Evolutionary conservation across 805 yeast genomes (phyloP).

Genomic region (Candida morakotiae): DNA sequence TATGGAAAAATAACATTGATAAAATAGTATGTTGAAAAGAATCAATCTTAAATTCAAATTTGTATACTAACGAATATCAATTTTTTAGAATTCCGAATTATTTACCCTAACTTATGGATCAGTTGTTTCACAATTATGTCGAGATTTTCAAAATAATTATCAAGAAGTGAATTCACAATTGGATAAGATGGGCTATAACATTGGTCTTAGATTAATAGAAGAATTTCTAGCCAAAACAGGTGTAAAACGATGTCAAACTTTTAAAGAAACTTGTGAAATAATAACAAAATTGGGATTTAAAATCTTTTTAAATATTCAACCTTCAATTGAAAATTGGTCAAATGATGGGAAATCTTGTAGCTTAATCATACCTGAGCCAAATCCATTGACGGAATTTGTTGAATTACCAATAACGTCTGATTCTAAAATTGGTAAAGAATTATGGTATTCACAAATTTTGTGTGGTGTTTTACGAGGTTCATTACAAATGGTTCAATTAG

Average conservation of each 20-base stretch:
- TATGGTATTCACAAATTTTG: slow-evolving; percentile 90
- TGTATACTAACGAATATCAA: slow-evolving; percentile 10
- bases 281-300: slow-evolving; percentile 86
- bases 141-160: slow-evolving; percentile 76
- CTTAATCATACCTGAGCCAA: slow-evolving; percentile 63
- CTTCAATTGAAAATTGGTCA: slow-evolving; percentile 73
- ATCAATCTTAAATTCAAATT: background rate
- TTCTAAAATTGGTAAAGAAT: slow-evolving; percentile 58
- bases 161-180: slow-evolving; percentile 75
- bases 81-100: slow-evolving; percentile 71
- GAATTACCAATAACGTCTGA: slow-evolving; percentile 75
- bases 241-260: slow-evolving; percentile 72
- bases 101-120: slow-evolving; percentile 95
- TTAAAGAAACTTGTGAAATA: slow-evolving; percentile 85
- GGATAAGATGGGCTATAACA: slow-evolving; percentile 92
- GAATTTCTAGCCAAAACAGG: slow-evolving; percentile 89
- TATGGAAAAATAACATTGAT: slow-evolving; percentile 85
- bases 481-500: slow-evolving; percentile 91
- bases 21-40: slow-evolving; percentile 75
- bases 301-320: slow-evolving; percentile 79
- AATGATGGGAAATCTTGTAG: slow-evolving; percentile 71
- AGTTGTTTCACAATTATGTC: slow-evolving; percentile 84
- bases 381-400: slow-evolving; percentile 92
- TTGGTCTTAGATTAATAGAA: slow-evolving; percentile 86
- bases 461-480: slow-evolving; percentile 92